Evolutionary conservation across 2,329 filamentous ascomycete genomes (phyloP).

Genomic region (Sordariomycetes sp.): DNA sequence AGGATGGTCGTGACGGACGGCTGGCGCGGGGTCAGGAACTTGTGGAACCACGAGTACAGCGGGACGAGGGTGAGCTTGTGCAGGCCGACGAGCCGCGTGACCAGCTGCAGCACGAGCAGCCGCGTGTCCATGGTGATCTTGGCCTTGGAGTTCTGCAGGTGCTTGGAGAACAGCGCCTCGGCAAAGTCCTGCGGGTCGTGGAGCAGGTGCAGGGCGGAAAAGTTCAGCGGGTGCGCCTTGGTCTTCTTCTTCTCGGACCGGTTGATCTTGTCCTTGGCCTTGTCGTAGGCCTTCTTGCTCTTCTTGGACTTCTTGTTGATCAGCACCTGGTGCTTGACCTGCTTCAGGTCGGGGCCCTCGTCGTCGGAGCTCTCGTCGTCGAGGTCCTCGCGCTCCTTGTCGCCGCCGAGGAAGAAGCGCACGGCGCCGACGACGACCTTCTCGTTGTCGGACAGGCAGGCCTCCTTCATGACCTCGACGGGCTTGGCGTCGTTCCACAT

Average conservation of each 20-base stretch:
- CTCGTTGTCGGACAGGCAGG: conserved; percentile 77
- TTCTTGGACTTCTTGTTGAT: conserved; percentile 98
- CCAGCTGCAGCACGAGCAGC: conserved; percentile 78
- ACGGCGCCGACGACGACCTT: conserved; percentile 85
- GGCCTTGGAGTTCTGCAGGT: conserved; percentile 76
- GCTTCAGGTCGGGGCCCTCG: conserved; percentile 65
- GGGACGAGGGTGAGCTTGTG: conserved; percentile 85
- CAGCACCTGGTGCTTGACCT: conserved; percentile 71
- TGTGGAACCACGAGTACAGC: conserved; percentile 94
- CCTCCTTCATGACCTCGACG: conserved; percentile 98
- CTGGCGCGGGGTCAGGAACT: conserved; percentile 80
- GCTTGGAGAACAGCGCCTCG: conserved; percentile 80
- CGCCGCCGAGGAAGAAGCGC: conserved; percentile 89
- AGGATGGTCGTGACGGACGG: conserved; percentile 87
- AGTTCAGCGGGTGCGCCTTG: conserved; percentile 81
- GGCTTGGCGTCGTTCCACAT: conserved; percentile 92
- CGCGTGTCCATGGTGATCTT: conserved; percentile 84
- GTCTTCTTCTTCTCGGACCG: conserved; percentile 79
- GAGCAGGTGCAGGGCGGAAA: conserved; percentile 86
- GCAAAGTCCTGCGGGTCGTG: conserved; percentile 93
- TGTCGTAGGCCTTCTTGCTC: conserved; percentile 66
- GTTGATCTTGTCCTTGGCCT: conserved; percentile 74
- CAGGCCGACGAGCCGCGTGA: conserved; percentile 81
- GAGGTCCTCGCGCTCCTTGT: conserved; percentile 88
- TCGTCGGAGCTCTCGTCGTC: conserved; percentile 85